phyloP scores from a whole-genome alignment of 768 basidiomycete genomes.

The Ramaria sp. region DNA sequence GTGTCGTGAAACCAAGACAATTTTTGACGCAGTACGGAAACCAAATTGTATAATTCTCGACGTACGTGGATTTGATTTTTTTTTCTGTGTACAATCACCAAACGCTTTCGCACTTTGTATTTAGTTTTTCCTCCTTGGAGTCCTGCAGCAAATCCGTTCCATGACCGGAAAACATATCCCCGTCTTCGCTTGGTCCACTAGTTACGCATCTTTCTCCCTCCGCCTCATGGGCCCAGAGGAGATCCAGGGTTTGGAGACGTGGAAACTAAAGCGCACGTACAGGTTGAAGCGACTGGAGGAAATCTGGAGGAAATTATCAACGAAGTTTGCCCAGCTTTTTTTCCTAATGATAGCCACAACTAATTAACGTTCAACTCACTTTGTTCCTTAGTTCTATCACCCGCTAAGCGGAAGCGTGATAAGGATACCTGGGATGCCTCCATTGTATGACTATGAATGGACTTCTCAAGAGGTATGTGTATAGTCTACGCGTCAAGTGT shows the following conservation, averaged over 20 bases:
- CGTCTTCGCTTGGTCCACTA: not conserved
- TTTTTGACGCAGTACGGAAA: not conserved
- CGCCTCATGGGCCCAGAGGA: not conserved
- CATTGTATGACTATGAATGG: slow-evolving; percentile 18
- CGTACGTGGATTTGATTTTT: not conserved
- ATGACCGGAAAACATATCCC: not conserved
- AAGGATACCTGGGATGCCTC: slow-evolving; percentile 15
- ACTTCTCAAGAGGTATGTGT: slow-evolving; percentile 13
- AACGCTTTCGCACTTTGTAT: no score
- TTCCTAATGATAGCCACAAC: no score
- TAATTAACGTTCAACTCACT: no score
- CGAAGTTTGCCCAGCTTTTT: not conserved
- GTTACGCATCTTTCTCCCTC: not conserved
- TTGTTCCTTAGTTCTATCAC: slow-evolving; percentile 14
- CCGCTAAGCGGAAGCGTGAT: slow-evolving; percentile 14
- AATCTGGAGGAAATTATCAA: not conserved
- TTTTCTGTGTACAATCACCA: no score
- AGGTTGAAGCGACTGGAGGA: not conserved
- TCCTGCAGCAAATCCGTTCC: not conserved
- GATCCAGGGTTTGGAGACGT: not conserved
- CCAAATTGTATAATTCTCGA: not conserved
- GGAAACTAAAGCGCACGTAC: not conserved
- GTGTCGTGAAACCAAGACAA: not conserved
- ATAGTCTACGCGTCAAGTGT: not conserved
- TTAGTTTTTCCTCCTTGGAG: not conserved